Conservation (phyloP, 768 basidiomycete genomes). For the Mycena venus region DNA sequence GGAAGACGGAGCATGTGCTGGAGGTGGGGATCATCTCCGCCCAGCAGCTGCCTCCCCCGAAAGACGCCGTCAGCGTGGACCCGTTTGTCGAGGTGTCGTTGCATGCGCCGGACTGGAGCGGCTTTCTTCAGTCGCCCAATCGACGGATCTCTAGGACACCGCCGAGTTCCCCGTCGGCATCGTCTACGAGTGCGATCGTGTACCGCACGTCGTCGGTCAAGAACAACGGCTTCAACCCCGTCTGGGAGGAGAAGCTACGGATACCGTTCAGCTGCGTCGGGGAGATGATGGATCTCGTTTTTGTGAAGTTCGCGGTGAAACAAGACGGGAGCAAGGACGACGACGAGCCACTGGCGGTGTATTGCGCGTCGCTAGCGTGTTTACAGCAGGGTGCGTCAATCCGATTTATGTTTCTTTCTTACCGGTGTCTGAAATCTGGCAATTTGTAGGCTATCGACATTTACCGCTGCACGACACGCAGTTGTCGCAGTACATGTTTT, state of each 20-base stretch:
- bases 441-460: constrained; percentile 87
- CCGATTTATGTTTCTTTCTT: constrained; percentile 2
- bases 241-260: constrained; percentile 80
- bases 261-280: constrained; percentile 85
- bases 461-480: constrained; percentile 91
- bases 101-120: constrained; percentile 79
- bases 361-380: constrained; percentile 79
- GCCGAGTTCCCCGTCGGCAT: constrained; percentile 33
- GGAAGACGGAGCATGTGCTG: constrained; percentile 70
- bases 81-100: constrained; percentile 88
- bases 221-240: constrained; percentile 94
- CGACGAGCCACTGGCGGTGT: constrained; percentile 77
- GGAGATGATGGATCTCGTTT: constrained; percentile 84
- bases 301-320: constrained; percentile 83
- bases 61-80: constrained; percentile 71
- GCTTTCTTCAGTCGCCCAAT: constrained; percentile 15
- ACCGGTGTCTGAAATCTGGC: neutral
- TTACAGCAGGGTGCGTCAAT: constrained; percentile 72
- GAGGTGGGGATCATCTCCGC: constrained; percentile 85
- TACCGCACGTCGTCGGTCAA: constrained; percentile 74
- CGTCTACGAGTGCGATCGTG: constrained; percentile 59
- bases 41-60: constrained; percentile 87
- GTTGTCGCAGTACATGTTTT: constrained; percentile 90
- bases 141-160: neutral
- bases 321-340: constrained; percentile 71